Evolutionary conservation across 768 basidiomycete genomes (phyloP), one percentile per base, ranked within the genome.

Genomic region (Lactarius quietus): DNA sequence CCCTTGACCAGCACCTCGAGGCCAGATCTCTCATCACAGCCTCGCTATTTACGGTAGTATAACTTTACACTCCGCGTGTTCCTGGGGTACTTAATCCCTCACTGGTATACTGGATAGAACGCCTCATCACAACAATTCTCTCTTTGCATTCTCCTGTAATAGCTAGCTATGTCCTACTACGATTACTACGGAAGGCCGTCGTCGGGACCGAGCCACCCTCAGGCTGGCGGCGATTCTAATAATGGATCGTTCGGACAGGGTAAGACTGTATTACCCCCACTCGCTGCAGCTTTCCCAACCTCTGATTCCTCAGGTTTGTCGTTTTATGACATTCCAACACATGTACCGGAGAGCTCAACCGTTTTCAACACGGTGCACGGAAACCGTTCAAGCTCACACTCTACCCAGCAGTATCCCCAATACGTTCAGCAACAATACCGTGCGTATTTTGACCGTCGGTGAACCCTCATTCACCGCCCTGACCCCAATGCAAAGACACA

Each of bases 101-200:
- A 33, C 33, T 33, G 3, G 33, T 8, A 26, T 31, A 23, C 43
- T 31, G 26, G n/a, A 31, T 41, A 54, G 20, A 61, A 17, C 39
- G 15, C 58, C 53, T 57, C 69, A 61, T 64, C 57, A 31, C 59
- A 68, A 65, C 57, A 53, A 57, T 69, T 58, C 60, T 58, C 48
- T 59, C 65, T 63, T 69, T 63, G 52, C 59, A 61, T 70, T 62
- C 69, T 68, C 64, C 66, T 69, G 53, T 65, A 63, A 63, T 68
- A 67, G 38, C 65, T 67, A 66, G 67, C 63, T 60, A 70, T 68
- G 69, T 68, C 69, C 55, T 20, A 57, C 64, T 35, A 28, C 59
- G 62, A 68, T 69, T 66, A 65, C 64, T 52, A 68, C 59, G 65
- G 57, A 59, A 63, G 69, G 68, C n/a, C n/a, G n/a, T 33, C 41